Percentiles rank a stretch among this genome's conserved stretches.
phyloP scores from a whole-genome alignment of 108 stramenopile species.

The Epipyxis sp. region DNA sequence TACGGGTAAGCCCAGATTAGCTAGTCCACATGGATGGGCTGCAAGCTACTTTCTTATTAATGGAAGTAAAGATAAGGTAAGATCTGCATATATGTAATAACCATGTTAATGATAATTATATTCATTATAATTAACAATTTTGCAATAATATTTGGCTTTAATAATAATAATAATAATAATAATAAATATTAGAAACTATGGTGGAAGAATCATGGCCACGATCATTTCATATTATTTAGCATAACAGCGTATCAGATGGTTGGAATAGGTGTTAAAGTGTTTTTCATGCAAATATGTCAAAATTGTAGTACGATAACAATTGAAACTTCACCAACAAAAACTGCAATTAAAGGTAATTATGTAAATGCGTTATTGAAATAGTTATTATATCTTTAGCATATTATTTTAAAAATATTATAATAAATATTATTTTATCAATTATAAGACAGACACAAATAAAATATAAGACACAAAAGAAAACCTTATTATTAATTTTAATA shows the following conservation, averaged over 20 bases:
- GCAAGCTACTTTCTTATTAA: conserved; percentile 1
- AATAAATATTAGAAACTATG: not conserved
- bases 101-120: not conserved
- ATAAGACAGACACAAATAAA: no score
- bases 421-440: no score
- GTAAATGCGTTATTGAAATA: no score
- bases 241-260: conserved; percentile 28
- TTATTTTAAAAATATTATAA: no score
- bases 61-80: not conserved
- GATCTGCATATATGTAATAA: not conserved
- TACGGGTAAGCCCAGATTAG: conserved; percentile 4
- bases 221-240: conserved; percentile 33
- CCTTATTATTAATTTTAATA: no score
- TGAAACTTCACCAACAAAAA: conserved; percentile 25
- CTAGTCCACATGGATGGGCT: conserved; percentile 24
- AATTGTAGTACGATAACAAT: conserved; percentile 21
- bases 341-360: no score
- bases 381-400: no score
- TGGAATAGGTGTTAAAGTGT: conserved; percentile 23
- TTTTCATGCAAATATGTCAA: conserved; percentile 29
- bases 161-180: not conserved
- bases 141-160: not conserved
- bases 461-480: no score
- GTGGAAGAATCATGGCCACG: conserved; percentile 7
- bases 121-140: not conserved